Conservation (phyloP, 768 basidiomycete genomes). For the Tylopilus balloui region DNA sequence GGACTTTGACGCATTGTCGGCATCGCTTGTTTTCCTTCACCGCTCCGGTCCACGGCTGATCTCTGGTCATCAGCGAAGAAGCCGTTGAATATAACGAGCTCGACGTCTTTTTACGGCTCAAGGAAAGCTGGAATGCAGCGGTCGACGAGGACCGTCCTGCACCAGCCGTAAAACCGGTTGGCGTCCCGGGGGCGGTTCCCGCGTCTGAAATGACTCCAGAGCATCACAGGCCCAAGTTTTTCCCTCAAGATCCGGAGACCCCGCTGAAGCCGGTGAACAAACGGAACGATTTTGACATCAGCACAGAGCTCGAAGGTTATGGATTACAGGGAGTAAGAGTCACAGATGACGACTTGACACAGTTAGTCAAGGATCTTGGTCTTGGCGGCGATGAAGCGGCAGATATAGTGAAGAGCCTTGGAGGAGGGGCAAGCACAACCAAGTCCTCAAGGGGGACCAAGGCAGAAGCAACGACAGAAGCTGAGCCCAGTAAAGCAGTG, state of each 20-base stretch:
- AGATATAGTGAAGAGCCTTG: slow-evolving; percentile 65
- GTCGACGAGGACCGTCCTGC: slow-evolving; percentile 58
- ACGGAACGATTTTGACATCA: slow-evolving; percentile 55
- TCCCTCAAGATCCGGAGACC: slow-evolving; percentile 41
- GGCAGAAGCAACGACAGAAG: slow-evolving; percentile 4
- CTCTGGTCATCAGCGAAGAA: slow-evolving; percentile 56
- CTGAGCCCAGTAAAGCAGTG: neutral
- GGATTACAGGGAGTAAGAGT: slow-evolving; percentile 75
- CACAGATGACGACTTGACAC: slow-evolving; percentile 67
- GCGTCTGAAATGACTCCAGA: slow-evolving; percentile 81
- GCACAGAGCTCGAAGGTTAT: slow-evolving; percentile 63
- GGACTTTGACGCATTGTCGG: slow-evolving; percentile 76
- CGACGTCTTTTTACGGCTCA: slow-evolving; percentile 63
- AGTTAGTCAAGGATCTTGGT: slow-evolving; percentile 71
- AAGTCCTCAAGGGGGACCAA: slow-evolving; percentile 8
- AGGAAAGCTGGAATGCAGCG: slow-evolving; percentile 59
- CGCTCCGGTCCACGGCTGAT: slow-evolving; percentile 1
- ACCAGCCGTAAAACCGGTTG: slow-evolving; percentile 57
- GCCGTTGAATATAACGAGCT: slow-evolving; percentile 79
- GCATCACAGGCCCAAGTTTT: slow-evolving; percentile 55
- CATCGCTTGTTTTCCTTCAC: slow-evolving; percentile 6
- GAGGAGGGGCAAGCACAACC: slow-evolving; percentile 24
- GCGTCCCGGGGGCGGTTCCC: slow-evolving; percentile 73
- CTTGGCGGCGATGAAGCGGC: slow-evolving; percentile 73
- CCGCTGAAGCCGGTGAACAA: slow-evolving; percentile 57